A percentile compares a stretch with the other conserved stretches of the same genome.
Evolutionary conservation across 1,284 basidiomycete genomes (phyloP).

Genomic region (Cutaneotrichosporon cyanovorans): DNA sequence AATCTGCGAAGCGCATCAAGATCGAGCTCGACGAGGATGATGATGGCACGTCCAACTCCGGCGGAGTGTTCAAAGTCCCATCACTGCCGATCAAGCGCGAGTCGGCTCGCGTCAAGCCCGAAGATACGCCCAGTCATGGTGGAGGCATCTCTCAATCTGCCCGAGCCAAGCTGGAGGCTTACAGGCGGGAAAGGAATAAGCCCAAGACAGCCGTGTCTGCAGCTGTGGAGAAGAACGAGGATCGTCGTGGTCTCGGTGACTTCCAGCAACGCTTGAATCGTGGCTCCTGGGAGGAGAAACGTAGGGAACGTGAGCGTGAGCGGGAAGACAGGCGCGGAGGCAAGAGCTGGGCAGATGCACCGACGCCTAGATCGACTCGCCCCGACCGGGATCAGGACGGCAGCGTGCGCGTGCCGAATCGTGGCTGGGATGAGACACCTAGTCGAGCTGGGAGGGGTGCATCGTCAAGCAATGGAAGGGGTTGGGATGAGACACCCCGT

Average conservation of each 20-base stretch:
- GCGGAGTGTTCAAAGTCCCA: slow-evolving; percentile 79
- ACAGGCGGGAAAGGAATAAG: slow-evolving; percentile 60
- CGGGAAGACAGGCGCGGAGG: slow-evolving; percentile 16
- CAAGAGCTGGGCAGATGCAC: slow-evolving; percentile 41
- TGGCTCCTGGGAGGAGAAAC: slow-evolving; percentile 47
- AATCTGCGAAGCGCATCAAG: slow-evolving; percentile 57
- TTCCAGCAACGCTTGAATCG: slow-evolving; percentile 43
- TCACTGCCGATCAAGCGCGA: slow-evolving; percentile 53
- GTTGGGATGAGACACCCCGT: slow-evolving; percentile 81
- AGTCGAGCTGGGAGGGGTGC: slow-evolving; percentile 44
- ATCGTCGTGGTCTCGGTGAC: slow-evolving; percentile 37
- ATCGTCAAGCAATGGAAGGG: slow-evolving; percentile 20
- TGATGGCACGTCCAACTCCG: slow-evolving; percentile 25
- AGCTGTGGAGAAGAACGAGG: slow-evolving; percentile 16
- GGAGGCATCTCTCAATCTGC: slow-evolving; percentile 74
- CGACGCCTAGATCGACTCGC: slow-evolving; percentile 62
- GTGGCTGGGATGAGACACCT: slow-evolving; percentile 84
- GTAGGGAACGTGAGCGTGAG: slow-evolving; percentile 19
- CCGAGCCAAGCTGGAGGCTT: slow-evolving; percentile 64
- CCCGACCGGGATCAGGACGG: slow-evolving; percentile 58
- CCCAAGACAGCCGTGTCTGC: slow-evolving; percentile 27
- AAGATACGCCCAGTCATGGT: slow-evolving; percentile 89
- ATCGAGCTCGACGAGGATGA: slow-evolving; percentile 50
- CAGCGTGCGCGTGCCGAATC: slow-evolving; percentile 73
- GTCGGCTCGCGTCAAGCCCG: slow-evolving; percentile 64